Evolutionary conservation across 2,329 filamentous ascomycete genomes (phyloP).

Genomic region (Exophiala sp.): DNA sequence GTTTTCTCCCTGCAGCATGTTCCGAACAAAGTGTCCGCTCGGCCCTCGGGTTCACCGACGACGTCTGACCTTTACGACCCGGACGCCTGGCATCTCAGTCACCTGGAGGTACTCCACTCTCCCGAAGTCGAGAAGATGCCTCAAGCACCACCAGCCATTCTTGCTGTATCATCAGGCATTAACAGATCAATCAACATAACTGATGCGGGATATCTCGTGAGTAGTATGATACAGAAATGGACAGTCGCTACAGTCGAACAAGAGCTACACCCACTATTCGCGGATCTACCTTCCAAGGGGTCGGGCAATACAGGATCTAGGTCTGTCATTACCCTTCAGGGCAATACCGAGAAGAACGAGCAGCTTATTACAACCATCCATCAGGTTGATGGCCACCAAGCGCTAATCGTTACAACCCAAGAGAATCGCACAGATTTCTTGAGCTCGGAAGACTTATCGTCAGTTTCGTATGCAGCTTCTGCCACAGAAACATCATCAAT

Average conservation of each 20-base stretch:
- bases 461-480: constrained; percentile 18
- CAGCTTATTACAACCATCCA: constrained; percentile 13
- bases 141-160: constrained; percentile 59
- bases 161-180: constrained; percentile 68
- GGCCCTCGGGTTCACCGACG: constrained; percentile 13
- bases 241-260: constrained; percentile 66
- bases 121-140: constrained; percentile 57
- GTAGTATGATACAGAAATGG: constrained; percentile 80
- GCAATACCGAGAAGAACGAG: constrained; percentile 21
- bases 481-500: constrained; percentile 38
- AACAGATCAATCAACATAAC: constrained; percentile 49
- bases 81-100: constrained; percentile 62
- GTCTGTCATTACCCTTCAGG: constrained; percentile 10
- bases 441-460: constrained; percentile 57
- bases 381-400: constrained; percentile 10
- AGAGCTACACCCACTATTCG: constrained; percentile 69
- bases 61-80: constrained; percentile 34
- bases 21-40: constrained; percentile 25
- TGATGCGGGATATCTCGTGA: constrained; percentile 60
- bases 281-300: constrained; percentile 55
- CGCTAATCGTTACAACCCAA: constrained; percentile 15
- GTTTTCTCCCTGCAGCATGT: constrained; percentile 12
- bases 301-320: constrained; percentile 1
- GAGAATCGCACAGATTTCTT: constrained; percentile 54
- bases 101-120: constrained; percentile 69